A percentile compares a stretch with the other conserved stretches of the same genome.
Evolutionary conservation across 192 early-diverging fungal genomes (phyloP).

Genomic region (Entomortierella chlamydospora): DNA sequence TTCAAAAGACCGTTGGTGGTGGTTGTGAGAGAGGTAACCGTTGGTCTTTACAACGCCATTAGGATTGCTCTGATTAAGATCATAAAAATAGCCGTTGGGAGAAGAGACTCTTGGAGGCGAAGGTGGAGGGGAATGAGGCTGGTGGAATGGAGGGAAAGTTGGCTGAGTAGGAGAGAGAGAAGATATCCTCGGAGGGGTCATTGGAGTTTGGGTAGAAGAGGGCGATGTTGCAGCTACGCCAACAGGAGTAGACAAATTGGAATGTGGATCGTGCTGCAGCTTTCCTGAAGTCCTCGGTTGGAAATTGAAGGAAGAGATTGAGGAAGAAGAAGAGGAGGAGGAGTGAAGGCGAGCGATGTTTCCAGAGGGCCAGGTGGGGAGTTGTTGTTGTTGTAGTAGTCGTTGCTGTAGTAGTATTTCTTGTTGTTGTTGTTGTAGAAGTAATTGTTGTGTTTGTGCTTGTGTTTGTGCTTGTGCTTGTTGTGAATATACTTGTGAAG

Average conservation of each 20-base stretch:
- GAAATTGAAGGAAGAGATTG: neutral
- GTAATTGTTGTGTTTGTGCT: conserved; percentile 2
- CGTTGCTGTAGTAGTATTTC: neutral
- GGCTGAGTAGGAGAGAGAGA: conserved; percentile 29
- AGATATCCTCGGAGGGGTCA: conserved; percentile 48
- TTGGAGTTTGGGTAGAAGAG: conserved; percentile 18
- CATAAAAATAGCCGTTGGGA: too few species aligned
- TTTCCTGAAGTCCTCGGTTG: conserved; percentile 7
- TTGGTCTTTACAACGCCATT: too few species aligned
- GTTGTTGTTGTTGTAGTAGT: conserved; percentile 4
- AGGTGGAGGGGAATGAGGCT: too few species aligned
- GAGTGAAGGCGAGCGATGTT: conserved; percentile 20
- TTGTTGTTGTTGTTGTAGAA: conserved; percentile 1
- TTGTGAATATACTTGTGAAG: neutral
- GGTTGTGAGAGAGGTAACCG: conserved; percentile 3
- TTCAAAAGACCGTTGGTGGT: too few species aligned
- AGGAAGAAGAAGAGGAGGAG: neutral
- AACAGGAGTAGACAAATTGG: conserved; percentile 15
- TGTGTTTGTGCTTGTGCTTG: too few species aligned
- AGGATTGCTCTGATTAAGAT: too few species aligned
- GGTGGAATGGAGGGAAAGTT: too few species aligned
- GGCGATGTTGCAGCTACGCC: conserved; percentile 15
- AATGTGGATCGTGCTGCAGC: conserved; percentile 7
- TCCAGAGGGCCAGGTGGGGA: conserved; percentile 31
- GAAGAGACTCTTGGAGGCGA: neutral